Evolutionary conservation across 441 rosid species (phyloP).

Genomic region (Mallotus japonicus): DNA sequence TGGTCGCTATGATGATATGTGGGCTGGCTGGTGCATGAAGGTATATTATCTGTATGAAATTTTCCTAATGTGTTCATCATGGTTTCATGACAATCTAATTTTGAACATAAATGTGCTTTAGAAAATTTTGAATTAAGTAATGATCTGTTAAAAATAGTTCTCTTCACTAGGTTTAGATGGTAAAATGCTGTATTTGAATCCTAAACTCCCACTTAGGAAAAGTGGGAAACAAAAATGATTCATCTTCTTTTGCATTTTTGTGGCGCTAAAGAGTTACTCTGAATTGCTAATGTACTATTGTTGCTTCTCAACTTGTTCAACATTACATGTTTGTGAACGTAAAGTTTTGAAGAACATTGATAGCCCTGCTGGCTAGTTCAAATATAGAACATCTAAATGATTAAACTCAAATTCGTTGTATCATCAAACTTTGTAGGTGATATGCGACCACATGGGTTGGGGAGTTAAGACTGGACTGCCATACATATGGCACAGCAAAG

Average conservation of each 20-base stretch:
- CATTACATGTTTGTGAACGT: no score
- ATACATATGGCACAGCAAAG: conserved; percentile 96
- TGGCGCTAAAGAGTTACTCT: no score
- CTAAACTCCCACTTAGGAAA: no score
- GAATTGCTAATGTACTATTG: no score
- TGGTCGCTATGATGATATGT: conserved; percentile 97
- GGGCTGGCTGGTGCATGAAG: conserved; percentile 99
- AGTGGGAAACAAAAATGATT: no score
- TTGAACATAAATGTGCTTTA: neutral
- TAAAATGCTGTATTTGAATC: no score
- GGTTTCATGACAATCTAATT: neutral
- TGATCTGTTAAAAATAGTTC: neutral
- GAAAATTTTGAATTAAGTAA: neutral
- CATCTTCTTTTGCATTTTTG: no score
- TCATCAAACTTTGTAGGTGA: conserved; percentile 44
- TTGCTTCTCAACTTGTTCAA: no score
- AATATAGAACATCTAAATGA: neutral
- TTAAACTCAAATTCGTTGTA: neutral
- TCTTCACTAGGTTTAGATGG: no score
- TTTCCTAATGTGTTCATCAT: neutral
- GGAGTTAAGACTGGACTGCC: conserved; percentile 95
- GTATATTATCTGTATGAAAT: conserved; percentile 26
- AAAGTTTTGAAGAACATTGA: no score
- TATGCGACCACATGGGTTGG: conserved; percentile 78
- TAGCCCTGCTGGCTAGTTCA: no score